Evolutionary conservation across 2,329 filamentous ascomycete species (phyloP), one percentile per base, ranked within the genome.

Genomic region (Pseudogymnoascus sp.): DNA sequence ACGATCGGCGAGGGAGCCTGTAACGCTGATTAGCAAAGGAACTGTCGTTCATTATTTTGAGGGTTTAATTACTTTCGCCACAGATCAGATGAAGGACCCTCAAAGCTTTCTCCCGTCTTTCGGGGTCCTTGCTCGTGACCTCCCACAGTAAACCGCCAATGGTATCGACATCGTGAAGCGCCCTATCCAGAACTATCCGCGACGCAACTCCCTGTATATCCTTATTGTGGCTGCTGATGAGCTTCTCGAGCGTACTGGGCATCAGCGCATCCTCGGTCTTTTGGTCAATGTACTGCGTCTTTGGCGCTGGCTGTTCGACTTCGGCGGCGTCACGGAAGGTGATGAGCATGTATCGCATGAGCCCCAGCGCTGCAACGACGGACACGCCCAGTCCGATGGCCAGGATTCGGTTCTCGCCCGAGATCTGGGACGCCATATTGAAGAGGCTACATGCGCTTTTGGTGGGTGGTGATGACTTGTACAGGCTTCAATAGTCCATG

Each of bases 191-290:
- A 4, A 84, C 75, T 25, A 84, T 85, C 67, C 81, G 82, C 64
- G 80, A 79, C 9, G 86, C 84, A 62, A 88, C 87, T 64, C 89
- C 86, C 66, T 86, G 80, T 65, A 92, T 87, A 18, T 87, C 82
- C 69, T 84, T 87, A 72, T 87, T 93, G 64, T 87, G 87, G 72
- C 88, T 88, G 60, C 82, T 78, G 10, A 89, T 77, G 3, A 92
- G 79, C 65, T 84, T 87, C 60, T 85, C 78, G 8, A 92, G 77
- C 0, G 89, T 92, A 42, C 81, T 78, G 9, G 85, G 70, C 63
- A 85, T 82, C 42, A 92, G 78, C 1, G 87, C 82, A 70, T 91
- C 87, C 69, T 92, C 88, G 1, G 87, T 89, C 25, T 88, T 85
- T 72, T 91, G 86, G 12, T 85, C 88, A 66, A 90, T 88, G 71